Evolutionary conservation across 495 filamentous ascomycete species (phyloP).

Genomic region (Aspergillus indologenus): DNA sequence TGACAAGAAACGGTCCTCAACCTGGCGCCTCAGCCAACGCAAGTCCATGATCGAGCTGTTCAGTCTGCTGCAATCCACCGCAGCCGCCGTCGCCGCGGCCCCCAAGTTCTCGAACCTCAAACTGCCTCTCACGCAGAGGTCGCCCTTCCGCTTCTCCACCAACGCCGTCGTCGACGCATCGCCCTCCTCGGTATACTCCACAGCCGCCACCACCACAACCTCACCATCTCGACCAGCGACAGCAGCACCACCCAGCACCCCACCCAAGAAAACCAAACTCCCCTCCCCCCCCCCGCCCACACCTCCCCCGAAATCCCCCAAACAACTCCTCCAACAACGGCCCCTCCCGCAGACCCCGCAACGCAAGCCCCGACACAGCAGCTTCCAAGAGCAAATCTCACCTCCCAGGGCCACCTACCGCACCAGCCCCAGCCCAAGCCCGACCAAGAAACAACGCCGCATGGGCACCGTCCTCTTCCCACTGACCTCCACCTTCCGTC

Average conservation of each 20-base stretch:
- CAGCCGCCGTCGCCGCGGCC: slow-evolving; percentile 3
- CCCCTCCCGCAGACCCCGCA: background rate
- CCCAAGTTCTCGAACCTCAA: slow-evolving; percentile 10
- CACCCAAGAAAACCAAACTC: background rate
- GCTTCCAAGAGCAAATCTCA: background rate
- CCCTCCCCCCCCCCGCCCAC: background rate
- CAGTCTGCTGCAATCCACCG: slow-evolving; percentile 14
- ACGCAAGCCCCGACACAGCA: background rate
- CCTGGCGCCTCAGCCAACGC: slow-evolving; percentile 18
- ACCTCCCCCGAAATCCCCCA: background rate
- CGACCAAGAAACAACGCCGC: slow-evolving; percentile 15
- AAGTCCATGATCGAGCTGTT: slow-evolving; percentile 27
- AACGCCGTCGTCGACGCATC: background rate
- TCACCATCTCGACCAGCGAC: background rate
- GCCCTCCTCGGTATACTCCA: background rate
- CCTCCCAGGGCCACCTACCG: too few relatives aligned
- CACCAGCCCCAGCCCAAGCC: slow-evolving; percentile 3
- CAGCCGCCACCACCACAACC: background rate
- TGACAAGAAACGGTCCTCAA: slow-evolving; percentile 9
- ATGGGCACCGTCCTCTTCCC: slow-evolving; percentile 18
- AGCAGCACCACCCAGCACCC: background rate
- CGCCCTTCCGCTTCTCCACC: background rate
- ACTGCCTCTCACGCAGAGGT: background rate
- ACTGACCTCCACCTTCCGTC: background rate
- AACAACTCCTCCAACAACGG: background rate